Evolutionary conservation across 2,329 filamentous ascomycete species (phyloP).

Genomic region (Corynespora cassiicola): DNA sequence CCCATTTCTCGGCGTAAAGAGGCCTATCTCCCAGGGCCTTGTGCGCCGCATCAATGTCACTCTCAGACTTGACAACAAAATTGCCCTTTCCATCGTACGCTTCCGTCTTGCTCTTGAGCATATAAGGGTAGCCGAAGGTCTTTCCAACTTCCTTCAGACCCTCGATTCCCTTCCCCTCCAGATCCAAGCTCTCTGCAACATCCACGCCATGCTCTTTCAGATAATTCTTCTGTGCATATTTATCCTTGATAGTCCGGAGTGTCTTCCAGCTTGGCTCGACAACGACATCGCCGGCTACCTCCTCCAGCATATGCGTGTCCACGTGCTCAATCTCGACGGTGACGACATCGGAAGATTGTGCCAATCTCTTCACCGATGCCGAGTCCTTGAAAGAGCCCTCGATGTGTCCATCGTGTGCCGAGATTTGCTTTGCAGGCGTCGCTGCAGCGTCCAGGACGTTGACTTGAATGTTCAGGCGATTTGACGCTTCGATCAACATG

Average conservation of each 20-base stretch:
- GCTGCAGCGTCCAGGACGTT: conserved; percentile 79
- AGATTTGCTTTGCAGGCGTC: conserved; percentile 85
- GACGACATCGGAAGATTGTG: conserved; percentile 76
- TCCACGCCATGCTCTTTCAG: conserved; percentile 72
- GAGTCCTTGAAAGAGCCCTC: conserved; percentile 88
- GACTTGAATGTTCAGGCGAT: conserved; percentile 76
- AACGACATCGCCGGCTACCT: conserved; percentile 72
- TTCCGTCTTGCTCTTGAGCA: conserved; percentile 89
- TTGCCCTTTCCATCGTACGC: conserved; percentile 92
- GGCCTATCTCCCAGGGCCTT: conserved; percentile 69
- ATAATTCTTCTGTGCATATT: conserved; percentile 87
- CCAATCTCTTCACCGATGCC: conserved; percentile 79
- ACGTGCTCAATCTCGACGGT: conserved; percentile 97
- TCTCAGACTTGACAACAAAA: conserved; percentile 66
- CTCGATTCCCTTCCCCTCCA: conserved; percentile 65
- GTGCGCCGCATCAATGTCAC: conserved; percentile 70
- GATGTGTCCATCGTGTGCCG: conserved; percentile 75
- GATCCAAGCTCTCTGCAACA: conserved; percentile 72
- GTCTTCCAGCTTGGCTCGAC: conserved; percentile 84
- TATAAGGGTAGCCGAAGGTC: conserved; percentile 80
- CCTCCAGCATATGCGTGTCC: conserved; percentile 86
- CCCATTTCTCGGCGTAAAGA: conserved; percentile 90
- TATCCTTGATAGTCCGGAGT: conserved; percentile 89
- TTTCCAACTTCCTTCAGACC: conserved; percentile 69
- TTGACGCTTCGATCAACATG: conserved; percentile 92